These are phyloP conservation scores for Monosporascus cannonballus DNA, from an alignment of 2,329 filamentous ascomycete species.

Conservation along the genomic window DNA sequence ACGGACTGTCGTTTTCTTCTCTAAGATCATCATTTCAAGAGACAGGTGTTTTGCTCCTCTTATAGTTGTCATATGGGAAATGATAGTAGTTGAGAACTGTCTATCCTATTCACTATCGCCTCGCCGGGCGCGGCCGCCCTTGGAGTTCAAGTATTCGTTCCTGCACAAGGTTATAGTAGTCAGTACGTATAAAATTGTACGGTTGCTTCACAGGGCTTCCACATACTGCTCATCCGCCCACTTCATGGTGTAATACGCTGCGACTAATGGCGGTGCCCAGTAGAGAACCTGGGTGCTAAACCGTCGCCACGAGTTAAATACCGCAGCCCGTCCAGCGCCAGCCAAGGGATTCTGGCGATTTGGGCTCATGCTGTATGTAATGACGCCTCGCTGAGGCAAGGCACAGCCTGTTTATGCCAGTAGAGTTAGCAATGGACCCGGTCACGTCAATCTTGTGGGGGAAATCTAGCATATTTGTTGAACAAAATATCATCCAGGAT, in stretches of 20 bases:
- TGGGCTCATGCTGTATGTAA: conserved; percentile 67
- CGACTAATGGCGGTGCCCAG: conserved; percentile 70
- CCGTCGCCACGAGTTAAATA: conserved; percentile 93
- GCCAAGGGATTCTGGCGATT: conserved; percentile 87
- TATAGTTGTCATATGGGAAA: no score
- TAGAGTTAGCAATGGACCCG: conserved; percentile 7
- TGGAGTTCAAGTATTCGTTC: conserved; percentile 10
- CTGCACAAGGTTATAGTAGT: neutral
- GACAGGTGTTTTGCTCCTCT: no score
- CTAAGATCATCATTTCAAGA: no score
- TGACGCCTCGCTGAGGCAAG: conserved; percentile 52
- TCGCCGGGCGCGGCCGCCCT: neutral
- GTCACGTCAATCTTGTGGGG: no score
- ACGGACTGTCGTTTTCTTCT: no score
- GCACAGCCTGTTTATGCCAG: conserved; percentile 33
- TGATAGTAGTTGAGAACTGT: no score
- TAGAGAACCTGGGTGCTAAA: conserved; percentile 81
- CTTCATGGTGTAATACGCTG: conserved; percentile 74
- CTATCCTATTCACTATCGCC: neutral
- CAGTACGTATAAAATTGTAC: neutral
- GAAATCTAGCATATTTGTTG: no score
- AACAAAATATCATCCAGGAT: no score
- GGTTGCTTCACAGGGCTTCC: neutral
- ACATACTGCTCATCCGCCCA: conserved; percentile 87
- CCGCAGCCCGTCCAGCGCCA: conserved; percentile 66